Evolutionary conservation across 805 yeast species (phyloP).

Genomic region (Yarrowia alimentaria): DNA sequence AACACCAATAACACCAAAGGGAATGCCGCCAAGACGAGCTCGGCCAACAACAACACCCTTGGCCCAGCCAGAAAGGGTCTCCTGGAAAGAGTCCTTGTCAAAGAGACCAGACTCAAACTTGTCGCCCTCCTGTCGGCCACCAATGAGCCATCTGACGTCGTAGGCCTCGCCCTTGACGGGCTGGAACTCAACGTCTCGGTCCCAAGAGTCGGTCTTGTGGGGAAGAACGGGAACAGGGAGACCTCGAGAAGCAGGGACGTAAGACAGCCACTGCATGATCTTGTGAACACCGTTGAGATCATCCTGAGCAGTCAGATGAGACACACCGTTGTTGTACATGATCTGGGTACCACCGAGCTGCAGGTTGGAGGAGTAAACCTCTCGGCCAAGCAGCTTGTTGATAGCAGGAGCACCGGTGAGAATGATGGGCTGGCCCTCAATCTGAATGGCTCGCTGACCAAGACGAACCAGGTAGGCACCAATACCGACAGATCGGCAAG

Average conservation of each 20-base stretch:
- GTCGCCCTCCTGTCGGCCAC: constrained; percentile 73
- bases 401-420: constrained; percentile 99
- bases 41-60: constrained; percentile 98
- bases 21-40: constrained; percentile 98
- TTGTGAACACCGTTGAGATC: constrained; percentile 95
- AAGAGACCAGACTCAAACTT: constrained; percentile 82
- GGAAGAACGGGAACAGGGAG: constrained; percentile 81
- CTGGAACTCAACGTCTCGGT: constrained; percentile 79
- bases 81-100: constrained; percentile 91
- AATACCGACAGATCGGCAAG: constrained; percentile 99
- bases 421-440: constrained; percentile 97
- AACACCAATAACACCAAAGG: constrained; percentile 96
- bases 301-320: constrained; percentile 95
- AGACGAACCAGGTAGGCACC: constrained; percentile 98
- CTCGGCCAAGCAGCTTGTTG: constrained; percentile 93
- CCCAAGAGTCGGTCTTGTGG: constrained; percentile 80
- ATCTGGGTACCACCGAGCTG: constrained; percentile 99
- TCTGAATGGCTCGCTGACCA: constrained; percentile 98
- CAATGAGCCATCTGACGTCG: constrained; percentile 94
- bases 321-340: constrained; percentile 97
- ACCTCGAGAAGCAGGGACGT: constrained; percentile 85
- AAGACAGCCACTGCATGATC: constrained; percentile 94
- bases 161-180: constrained; percentile 73
- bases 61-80: constrained; percentile 98
- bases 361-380: constrained; percentile 92